Conservation (phyloP, 805 yeast species). For the Cyberlindnera bimundalis region DNA sequence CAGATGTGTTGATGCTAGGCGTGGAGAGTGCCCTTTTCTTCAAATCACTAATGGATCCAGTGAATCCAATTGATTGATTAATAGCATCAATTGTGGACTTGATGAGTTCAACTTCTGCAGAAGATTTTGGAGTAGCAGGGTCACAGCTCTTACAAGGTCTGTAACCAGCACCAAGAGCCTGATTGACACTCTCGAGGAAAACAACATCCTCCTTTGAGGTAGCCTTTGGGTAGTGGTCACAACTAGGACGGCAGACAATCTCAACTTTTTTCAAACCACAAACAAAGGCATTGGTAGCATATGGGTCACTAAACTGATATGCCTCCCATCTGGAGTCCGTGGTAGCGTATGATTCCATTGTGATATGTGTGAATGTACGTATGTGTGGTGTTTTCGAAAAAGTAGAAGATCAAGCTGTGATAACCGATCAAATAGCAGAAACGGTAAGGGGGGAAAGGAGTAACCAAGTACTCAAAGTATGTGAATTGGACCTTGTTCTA, state of each 20-base stretch:
- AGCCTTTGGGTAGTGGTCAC: conserved; percentile 47
- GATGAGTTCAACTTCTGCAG: conserved; percentile 25
- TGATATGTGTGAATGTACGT: not conserved
- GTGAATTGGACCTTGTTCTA: no score
- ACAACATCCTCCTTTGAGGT: conserved; percentile 37
- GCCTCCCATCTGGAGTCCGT: conserved; percentile 50
- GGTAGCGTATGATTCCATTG: conserved; percentile 12
- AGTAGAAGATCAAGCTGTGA: not conserved
- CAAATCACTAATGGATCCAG: conserved; percentile 17
- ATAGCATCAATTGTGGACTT: conserved; percentile 53
- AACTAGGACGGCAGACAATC: conserved; percentile 64
- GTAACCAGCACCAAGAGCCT: conserved; percentile 45
- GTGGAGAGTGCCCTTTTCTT: conserved; percentile 26
- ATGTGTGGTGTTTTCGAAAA: no score
- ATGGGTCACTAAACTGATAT: conserved; percentile 62
- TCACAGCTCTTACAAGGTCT: conserved; percentile 53
- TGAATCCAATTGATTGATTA: conserved; percentile 55
- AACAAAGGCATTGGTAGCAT: conserved; percentile 55
- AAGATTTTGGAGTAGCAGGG: conserved; percentile 36
- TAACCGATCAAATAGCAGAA: not conserved
- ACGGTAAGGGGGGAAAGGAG: not conserved
- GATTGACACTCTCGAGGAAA: conserved; percentile 39
- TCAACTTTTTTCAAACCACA: conserved; percentile 44
- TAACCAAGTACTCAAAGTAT: no score
- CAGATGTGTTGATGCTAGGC: conserved; percentile 19